Evolutionary conservation across 129 eudicot species (phyloP).

Genomic region (Lonicera japonica): DNA sequence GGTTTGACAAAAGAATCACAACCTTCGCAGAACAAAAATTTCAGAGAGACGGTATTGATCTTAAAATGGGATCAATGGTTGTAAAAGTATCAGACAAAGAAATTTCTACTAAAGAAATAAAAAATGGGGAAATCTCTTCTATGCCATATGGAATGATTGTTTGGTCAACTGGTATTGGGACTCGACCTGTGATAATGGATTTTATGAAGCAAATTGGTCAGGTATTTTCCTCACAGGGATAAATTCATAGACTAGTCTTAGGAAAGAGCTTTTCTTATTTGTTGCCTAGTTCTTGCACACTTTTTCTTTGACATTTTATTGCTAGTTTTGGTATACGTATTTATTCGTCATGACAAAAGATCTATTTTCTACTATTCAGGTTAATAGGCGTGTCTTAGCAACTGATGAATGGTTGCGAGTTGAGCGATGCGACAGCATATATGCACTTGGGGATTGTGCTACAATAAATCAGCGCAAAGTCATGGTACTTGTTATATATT

Average conservation of each 20-base stretch:
- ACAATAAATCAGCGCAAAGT: constrained; percentile 87
- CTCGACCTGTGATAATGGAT: constrained; percentile 84
- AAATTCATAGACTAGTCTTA: background rate
- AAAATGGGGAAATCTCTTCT: constrained; percentile 54
- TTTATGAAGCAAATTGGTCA: constrained; percentile 90
- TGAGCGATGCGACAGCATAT: constrained; percentile 58
- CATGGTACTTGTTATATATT: constrained; percentile 40
- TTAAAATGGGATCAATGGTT: constrained; percentile 83
- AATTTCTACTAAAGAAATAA: constrained; percentile 66
- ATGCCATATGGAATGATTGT: constrained; percentile 86
- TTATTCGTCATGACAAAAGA: constrained; percentile 1
- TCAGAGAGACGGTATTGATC: constrained; percentile 74
- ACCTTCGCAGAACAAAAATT: constrained; percentile 83
- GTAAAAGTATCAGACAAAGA: constrained; percentile 66
- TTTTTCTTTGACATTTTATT: background rate
- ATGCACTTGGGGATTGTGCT: constrained; percentile 90
- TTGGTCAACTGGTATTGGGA: constrained; percentile 97
- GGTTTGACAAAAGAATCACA: constrained; percentile 94
- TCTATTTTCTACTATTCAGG: constrained; percentile 29
- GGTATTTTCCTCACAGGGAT: constrained; percentile 26
- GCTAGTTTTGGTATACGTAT: background rate
- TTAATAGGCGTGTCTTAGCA: constrained; percentile 78
- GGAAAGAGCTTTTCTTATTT: background rate
- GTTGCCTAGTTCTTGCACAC: too few relatives aligned
- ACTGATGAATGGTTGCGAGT: constrained; percentile 95